These are phyloP conservation scores for Cystoderma amianthinum DNA, from an alignment of 768 basidiomycete species.

Conservation along the genomic window DNA sequence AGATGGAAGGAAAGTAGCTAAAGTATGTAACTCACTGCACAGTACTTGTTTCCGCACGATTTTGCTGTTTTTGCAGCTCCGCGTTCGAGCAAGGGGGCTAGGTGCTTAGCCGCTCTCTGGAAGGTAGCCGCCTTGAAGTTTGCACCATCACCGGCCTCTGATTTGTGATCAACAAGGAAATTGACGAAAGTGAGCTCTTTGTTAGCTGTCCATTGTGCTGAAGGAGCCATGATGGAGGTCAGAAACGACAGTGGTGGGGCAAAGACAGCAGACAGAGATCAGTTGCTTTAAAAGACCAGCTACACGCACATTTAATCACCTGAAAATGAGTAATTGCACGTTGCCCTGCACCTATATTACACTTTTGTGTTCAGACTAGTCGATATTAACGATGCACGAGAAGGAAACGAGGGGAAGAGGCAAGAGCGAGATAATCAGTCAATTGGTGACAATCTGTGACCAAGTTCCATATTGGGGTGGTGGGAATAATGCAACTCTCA, in stretches of 20 bases:
- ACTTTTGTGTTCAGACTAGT: neutral
- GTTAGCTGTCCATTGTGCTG: conserved; percentile 6
- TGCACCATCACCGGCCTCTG: conserved; percentile 16
- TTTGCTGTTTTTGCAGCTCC: conserved; percentile 8
- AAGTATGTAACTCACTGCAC: conserved; percentile 7
- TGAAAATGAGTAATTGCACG: neutral
- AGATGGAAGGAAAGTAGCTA: neutral
- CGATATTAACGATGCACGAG: neutral
- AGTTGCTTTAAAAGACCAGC: neutral
- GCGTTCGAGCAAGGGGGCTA: conserved; percentile 4
- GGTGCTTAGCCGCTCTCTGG: conserved; percentile 1
- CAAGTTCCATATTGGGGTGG: neutral
- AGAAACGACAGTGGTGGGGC: neutral
- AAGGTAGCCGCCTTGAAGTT: conserved; percentile 14
- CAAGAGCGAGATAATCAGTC: neutral
- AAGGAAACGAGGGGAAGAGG: too few species aligned
- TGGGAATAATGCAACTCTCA: neutral
- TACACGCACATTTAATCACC: neutral
- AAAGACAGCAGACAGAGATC: neutral
- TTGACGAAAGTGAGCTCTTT: conserved; percentile 12
- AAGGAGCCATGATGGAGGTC: neutral
- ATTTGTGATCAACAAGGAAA: conserved; percentile 12
- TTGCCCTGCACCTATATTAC: neutral
- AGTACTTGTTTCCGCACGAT: conserved; percentile 10
- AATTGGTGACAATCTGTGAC: neutral